These are phyloP conservation scores for Wickerhamomyces pijperi DNA, from an alignment of 805 yeast genomes.

Conservation along the genomic window DNA sequence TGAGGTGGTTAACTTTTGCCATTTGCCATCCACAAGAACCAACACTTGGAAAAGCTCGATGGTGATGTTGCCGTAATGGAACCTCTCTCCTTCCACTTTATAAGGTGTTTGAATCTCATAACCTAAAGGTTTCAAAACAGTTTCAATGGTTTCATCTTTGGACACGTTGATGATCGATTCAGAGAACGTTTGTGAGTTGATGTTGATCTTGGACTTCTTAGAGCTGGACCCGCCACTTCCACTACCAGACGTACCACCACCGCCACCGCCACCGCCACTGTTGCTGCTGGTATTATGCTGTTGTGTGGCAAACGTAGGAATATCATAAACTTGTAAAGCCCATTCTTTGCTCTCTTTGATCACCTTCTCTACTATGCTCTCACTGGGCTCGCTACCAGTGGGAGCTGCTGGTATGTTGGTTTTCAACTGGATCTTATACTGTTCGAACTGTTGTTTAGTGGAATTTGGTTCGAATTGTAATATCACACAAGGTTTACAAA, in stretches of 20 bases:
- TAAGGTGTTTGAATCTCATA: slow-evolving; percentile 53
- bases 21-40: slow-evolving; percentile 17
- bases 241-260: too few relatives aligned
- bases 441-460: slow-evolving; percentile 17
- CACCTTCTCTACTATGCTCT: slow-evolving; percentile 1
- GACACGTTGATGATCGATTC: slow-evolving; percentile 31
- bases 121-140: slow-evolving; percentile 52
- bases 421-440: slow-evolving; percentile 14
- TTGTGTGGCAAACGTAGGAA: slow-evolving; percentile 66
- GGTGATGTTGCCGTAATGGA: slow-evolving; percentile 43
- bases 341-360: slow-evolving; percentile 24
- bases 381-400: neutral
- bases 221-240: too few relatives aligned
- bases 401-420: slow-evolving; percentile 2
- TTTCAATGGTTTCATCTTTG: slow-evolving; percentile 21
- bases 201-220: neutral
- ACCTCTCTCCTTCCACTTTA: slow-evolving; percentile 50
- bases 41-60: slow-evolving; percentile 46
- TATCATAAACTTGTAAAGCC: slow-evolving; percentile 58
- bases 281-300: too few relatives aligned
- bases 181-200: slow-evolving; percentile 16
- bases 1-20: slow-evolving; percentile 32
- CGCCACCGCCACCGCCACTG: too few relatives aligned
- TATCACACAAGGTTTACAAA: slow-evolving; percentile 14
- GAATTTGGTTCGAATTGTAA: slow-evolving; percentile 19